Percentiles rank a stretch among this genome's conserved stretches.
Conservation (phyloP, 345 rosid species). For the Corymbia maculata region DNA sequence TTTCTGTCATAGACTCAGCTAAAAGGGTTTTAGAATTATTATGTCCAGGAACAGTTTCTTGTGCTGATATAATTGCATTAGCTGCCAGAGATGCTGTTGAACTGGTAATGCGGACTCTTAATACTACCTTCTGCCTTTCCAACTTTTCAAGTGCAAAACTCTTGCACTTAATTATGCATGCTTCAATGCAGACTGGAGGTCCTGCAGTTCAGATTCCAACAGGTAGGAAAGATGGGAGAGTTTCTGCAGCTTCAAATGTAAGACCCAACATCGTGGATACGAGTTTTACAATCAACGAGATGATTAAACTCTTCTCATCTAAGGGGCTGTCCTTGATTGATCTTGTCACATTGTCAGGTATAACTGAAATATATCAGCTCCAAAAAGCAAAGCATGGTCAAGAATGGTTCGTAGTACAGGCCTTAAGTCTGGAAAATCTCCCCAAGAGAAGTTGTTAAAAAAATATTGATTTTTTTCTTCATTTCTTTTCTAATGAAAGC, state of each 20-base stretch:
- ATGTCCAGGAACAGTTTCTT: conserved; percentile 64
- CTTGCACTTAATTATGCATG: background rate
- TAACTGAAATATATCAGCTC: background rate
- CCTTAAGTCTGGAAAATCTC: background rate
- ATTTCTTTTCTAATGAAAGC: background rate
- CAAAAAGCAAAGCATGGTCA: background rate
- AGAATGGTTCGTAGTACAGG: background rate
- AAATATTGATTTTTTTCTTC: background rate
- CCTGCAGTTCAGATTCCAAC: conserved; percentile 49
- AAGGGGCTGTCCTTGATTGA: conserved; percentile 66
- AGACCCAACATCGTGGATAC: conserved; percentile 68
- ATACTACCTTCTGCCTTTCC: background rate
- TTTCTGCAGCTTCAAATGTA: conserved; percentile 41
- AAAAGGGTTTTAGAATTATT: conserved; percentile 57
- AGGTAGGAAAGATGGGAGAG: conserved; percentile 64
- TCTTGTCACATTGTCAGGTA: conserved; percentile 69
- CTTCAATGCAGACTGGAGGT: conserved; percentile 48
- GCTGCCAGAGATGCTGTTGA: conserved; percentile 81
- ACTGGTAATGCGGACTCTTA: conserved; percentile 21
- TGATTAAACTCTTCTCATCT: conserved; percentile 44
- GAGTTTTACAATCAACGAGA: conserved; percentile 52
- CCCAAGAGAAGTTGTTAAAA: background rate
- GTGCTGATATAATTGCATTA: conserved; percentile 61
- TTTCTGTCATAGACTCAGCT: conserved; percentile 51
- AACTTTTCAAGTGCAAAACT: background rate